Evolutionary conservation across 768 basidiomycete genomes (phyloP).

Genomic region (Macrocybe gigantea): DNA sequence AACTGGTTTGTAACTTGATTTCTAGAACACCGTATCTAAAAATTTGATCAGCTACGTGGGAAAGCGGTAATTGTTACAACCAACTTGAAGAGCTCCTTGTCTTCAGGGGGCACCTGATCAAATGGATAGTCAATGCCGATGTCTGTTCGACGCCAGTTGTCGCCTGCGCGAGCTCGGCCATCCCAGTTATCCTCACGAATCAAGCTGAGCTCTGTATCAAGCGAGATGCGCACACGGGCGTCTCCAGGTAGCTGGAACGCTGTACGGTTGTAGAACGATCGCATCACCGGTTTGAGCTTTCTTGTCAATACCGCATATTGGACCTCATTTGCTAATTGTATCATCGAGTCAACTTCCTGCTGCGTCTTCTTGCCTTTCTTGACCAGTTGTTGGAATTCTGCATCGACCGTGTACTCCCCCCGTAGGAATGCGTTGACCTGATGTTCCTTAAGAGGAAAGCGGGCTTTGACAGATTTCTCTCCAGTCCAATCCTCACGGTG

Average conservation of each 20-base stretch:
- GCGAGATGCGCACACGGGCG: constrained; percentile 96
- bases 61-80: background rate
- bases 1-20: constrained; percentile 97
- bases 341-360: constrained; percentile 89
- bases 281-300: constrained; percentile 82
- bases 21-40: constrained; percentile 86
- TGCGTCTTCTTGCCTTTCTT: constrained; percentile 91
- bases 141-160: constrained; percentile 94
- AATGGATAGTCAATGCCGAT: constrained; percentile 93
- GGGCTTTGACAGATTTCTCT: constrained; percentile 96
- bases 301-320: constrained; percentile 87
- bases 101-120: constrained; percentile 61
- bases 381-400: constrained; percentile 80
- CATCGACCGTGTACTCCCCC: constrained; percentile 91
- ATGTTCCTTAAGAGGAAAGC: constrained; percentile 92
- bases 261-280: constrained; percentile 97
- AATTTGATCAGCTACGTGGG: background rate
- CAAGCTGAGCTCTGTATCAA: constrained; percentile 95
- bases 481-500: constrained; percentile 99
- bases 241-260: constrained; percentile 99
- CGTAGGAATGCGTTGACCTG: constrained; percentile 86
- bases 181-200: constrained; percentile 98
- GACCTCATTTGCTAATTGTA: constrained; percentile 94
- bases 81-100: constrained; percentile 90
- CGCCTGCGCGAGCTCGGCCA: constrained; percentile 61